Evolutionary conservation across 2,329 filamentous ascomycete species (phyloP).

Genomic region (Penicillium verrucosum): DNA sequence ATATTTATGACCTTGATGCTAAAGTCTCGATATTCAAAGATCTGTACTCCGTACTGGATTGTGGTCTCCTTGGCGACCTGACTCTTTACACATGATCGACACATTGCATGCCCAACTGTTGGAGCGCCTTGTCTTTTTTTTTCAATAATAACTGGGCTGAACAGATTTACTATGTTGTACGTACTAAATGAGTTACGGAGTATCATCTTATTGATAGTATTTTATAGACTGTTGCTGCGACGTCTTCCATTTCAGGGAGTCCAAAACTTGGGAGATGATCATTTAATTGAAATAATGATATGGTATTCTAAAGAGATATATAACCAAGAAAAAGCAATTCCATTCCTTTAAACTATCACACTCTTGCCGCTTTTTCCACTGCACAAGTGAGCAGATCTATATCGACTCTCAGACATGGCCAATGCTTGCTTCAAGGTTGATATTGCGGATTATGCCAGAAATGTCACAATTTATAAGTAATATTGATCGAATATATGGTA

Average conservation of each 20-base stretch:
- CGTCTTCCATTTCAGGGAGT: not conserved
- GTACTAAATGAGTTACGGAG: not conserved
- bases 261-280: not conserved
- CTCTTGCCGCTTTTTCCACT: not conserved
- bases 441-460: not conserved
- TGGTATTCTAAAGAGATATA: not conserved
- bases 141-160: not conserved
- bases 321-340: not conserved
- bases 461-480: not conserved
- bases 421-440: not conserved
- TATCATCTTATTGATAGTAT: not conserved
- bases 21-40: not conserved
- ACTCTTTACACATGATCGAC: constrained; percentile 13
- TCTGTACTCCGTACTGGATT: constrained; percentile 3
- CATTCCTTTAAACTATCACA: not conserved
- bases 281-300: not conserved
- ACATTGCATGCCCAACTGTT: constrained; percentile 24
- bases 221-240: not conserved
- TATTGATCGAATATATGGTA: too few species aligned
- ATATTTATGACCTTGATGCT: not conserved
- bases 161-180: too few species aligned
- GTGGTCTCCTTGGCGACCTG: constrained; percentile 20
- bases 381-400: too few species aligned
- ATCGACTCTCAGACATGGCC: too few species aligned
- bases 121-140: not conserved